These are phyloP conservation scores for Schizopora paradoxa DNA, from an alignment of 1,284 basidiomycete species.

Conservation along the genomic window DNA sequence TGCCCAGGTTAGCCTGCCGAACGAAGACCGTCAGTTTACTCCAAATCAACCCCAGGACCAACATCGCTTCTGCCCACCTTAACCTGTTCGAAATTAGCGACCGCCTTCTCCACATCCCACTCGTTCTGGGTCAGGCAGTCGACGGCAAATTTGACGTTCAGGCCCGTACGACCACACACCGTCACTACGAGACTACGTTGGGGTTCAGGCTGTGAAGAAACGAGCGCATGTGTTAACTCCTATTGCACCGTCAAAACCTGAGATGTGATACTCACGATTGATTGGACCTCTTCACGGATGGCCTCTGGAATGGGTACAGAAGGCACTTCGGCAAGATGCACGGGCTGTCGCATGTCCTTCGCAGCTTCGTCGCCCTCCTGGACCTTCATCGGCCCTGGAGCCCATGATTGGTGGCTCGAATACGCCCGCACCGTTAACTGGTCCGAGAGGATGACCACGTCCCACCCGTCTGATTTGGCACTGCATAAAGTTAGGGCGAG, in stretches of 20 bases:
- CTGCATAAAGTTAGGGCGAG: conserved; percentile 33
- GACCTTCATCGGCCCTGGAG: conserved; percentile 62
- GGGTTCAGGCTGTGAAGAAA: conserved; percentile 47
- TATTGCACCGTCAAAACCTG: neutral
- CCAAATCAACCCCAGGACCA: too few relatives aligned
- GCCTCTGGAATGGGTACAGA: too few relatives aligned
- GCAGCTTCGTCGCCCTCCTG: conserved; percentile 37
- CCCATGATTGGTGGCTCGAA: conserved; percentile 78
- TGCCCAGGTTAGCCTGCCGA: too few relatives aligned
- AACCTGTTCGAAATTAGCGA: conserved; percentile 79
- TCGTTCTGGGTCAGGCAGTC: conserved; percentile 78
- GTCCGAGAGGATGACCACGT: conserved; percentile 86
- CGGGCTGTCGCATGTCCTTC: conserved; percentile 18
- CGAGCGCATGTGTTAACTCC: neutral
- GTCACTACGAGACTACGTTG: conserved; percentile 65
- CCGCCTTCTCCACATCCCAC: conserved; percentile 74
- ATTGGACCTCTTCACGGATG: conserved; percentile 1
- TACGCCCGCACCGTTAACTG: conserved; percentile 80
- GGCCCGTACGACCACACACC: conserved; percentile 62
- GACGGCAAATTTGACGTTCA: conserved; percentile 73
- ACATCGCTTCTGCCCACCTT: too few relatives aligned
- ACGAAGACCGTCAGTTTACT: too few relatives aligned
- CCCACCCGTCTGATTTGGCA: conserved; percentile 82
- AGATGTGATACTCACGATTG: neutral
- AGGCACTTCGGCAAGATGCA: too few relatives aligned